These are phyloP conservation scores for Trichothecium roseum DNA, from an alignment of 2,329 filamentous ascomycete genomes.

Conservation along the genomic window DNA sequence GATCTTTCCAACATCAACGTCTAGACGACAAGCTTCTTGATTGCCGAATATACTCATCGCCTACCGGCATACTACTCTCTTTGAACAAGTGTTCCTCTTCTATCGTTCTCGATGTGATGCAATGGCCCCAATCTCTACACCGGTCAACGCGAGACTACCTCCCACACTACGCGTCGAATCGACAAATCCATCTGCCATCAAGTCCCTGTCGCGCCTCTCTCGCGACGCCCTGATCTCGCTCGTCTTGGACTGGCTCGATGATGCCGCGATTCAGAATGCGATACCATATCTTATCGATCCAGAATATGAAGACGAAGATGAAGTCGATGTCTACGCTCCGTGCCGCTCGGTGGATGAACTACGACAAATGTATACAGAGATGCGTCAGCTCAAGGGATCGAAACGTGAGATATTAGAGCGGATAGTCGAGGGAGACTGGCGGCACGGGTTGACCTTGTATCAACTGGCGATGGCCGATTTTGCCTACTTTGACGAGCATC, in stretches of 20 bases:
- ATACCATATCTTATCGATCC: slow-evolving; percentile 19
- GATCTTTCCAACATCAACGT: no score
- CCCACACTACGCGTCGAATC: slow-evolving; percentile 59
- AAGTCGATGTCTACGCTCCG: slow-evolving; percentile 58
- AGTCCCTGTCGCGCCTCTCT: slow-evolving; percentile 59
- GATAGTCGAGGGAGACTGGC: slow-evolving; percentile 59
- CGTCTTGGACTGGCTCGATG: slow-evolving; percentile 67
- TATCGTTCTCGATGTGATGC: neutral
- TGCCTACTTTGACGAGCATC: slow-evolving; percentile 56
- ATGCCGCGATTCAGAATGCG: slow-evolving; percentile 49
- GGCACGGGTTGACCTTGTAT: slow-evolving; percentile 52
- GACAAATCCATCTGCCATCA: slow-evolving; percentile 52
- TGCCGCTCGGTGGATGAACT: slow-evolving; percentile 55
- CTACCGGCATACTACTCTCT: no score
- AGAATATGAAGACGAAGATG: slow-evolving; percentile 41
- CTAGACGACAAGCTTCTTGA: no score
- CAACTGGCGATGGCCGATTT: slow-evolving; percentile 61
- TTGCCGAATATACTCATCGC: no score
- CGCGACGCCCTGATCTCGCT: slow-evolving; percentile 62
- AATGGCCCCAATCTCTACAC: slow-evolving; percentile 53
- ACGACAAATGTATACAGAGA: slow-evolving; percentile 50
- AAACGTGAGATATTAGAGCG: slow-evolving; percentile 54
- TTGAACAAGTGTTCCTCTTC: no score
- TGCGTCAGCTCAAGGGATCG: slow-evolving; percentile 50
- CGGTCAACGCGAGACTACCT: slow-evolving; percentile 62